These are phyloP conservation scores for Dictyostelium intermedium DNA, from an alignment of 78 protist genomes.

Conservation along the genomic window DNA sequence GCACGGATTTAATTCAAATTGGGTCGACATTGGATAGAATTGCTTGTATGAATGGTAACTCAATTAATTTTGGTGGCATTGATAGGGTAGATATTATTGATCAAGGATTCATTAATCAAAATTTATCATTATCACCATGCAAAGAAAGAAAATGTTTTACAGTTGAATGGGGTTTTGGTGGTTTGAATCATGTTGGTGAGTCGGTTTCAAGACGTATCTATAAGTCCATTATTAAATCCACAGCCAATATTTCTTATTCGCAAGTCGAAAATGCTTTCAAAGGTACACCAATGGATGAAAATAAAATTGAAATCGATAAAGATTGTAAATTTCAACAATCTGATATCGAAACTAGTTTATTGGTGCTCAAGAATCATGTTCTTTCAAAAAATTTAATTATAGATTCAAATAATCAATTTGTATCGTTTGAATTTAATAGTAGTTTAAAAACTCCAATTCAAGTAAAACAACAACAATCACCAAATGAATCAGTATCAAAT, in stretches of 20 bases:
- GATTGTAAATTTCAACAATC: not conserved
- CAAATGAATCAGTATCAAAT: not conserved
- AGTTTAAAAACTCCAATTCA: not conserved
- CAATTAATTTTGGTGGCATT: not conserved
- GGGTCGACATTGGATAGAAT: not conserved
- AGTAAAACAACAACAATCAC: not conserved
- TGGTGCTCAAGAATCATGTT: not conserved
- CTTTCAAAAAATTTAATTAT: not conserved
- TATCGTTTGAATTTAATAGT: not conserved
- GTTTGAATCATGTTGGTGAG: not conserved
- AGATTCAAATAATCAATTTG: not conserved
- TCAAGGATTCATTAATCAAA: not conserved
- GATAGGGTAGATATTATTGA: not conserved
- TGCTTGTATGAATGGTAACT: not conserved
- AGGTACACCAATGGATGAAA: not conserved
- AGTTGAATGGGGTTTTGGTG: slow-evolving; percentile 6
- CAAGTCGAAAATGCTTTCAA: not conserved
- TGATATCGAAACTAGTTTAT: not conserved
- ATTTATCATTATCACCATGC: not conserved
- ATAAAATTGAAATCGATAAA: not conserved
- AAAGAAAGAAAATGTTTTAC: slow-evolving; percentile 20
- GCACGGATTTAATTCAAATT: not conserved
- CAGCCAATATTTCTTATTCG: not conserved
- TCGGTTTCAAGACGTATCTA: not conserved
- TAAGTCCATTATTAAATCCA: slow-evolving; percentile 10